These are phyloP conservation scores for Xylaria longipes DNA, from an alignment of 495 filamentous ascomycete species.

Conservation along the genomic window DNA sequence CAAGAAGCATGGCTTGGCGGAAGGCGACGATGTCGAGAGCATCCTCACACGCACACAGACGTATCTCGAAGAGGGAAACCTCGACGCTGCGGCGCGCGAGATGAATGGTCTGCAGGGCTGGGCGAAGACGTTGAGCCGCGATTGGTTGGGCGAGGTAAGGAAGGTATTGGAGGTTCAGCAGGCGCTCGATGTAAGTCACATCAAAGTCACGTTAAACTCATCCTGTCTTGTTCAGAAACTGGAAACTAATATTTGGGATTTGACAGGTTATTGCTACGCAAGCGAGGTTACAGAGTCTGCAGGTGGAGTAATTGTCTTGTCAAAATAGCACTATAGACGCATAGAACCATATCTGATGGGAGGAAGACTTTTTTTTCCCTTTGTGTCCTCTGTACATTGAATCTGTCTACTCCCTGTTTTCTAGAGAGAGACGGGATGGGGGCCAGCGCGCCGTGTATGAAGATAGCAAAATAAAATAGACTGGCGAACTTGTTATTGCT, in stretches of 20 bases:
- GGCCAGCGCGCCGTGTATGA: constrained; percentile 21
- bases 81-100: constrained; percentile 91
- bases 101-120: constrained; percentile 92
- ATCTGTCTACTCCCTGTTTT: constrained; percentile 6
- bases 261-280: constrained; percentile 66
- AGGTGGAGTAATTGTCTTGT: constrained; percentile 51
- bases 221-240: no score
- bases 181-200: constrained; percentile 82
- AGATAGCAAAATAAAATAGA: constrained; percentile 25
- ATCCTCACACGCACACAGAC: constrained; percentile 87
- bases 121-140: constrained; percentile 90
- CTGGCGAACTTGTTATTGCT: constrained; percentile 9
- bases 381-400: constrained; percentile 25
- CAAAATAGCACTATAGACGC: constrained; percentile 22
- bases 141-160: constrained; percentile 90
- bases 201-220: neutral
- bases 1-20: constrained; percentile 85
- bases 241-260: neutral
- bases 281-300: constrained; percentile 67
- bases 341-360: constrained; percentile 18
- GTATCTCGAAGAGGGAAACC: constrained; percentile 85
- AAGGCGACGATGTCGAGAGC: constrained; percentile 93
- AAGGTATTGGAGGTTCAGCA: constrained; percentile 93
- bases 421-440: neutral
- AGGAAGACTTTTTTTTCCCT: neutral